Evolutionary conservation across 2,329 filamentous ascomycete species (phyloP).

Genomic region (Sporothrix variecibatus): DNA sequence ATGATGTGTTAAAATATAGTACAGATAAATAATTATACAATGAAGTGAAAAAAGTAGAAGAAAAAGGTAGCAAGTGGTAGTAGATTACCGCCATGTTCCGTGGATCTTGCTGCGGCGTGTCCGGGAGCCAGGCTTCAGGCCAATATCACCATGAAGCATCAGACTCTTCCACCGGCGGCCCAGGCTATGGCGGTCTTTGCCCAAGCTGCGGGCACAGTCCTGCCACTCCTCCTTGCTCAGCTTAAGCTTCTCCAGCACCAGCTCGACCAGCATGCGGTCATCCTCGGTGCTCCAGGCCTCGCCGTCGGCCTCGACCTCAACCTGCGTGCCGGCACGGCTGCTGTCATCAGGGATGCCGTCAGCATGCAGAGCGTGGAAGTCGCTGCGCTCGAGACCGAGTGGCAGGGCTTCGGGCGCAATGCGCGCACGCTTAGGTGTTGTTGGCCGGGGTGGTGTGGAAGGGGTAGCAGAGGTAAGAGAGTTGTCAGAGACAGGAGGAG

Average conservation of each 20-base stretch:
- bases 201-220: slow-evolving; percentile 64
- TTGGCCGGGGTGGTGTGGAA: slow-evolving; percentile 40
- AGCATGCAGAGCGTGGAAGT: slow-evolving; percentile 56
- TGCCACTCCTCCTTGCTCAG: slow-evolving; percentile 67
- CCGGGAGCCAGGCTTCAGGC: slow-evolving; percentile 51
- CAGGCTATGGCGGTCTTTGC: slow-evolving; percentile 59
- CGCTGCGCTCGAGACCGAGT: slow-evolving; percentile 58
- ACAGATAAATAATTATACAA: slow-evolving; percentile 16
- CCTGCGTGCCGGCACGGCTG: slow-evolving; percentile 39
- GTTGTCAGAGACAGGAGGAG: background rate
- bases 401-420: slow-evolving; percentile 63
- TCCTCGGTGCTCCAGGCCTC: slow-evolving; percentile 63
- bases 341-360: slow-evolving; percentile 35
- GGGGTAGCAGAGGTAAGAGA: background rate
- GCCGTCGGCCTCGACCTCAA: slow-evolving; percentile 49
- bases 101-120: slow-evolving; percentile 52
- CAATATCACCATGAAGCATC: slow-evolving; percentile 60
- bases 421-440: slow-evolving; percentile 62
- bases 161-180: slow-evolving; percentile 65
- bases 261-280: slow-evolving; percentile 65
- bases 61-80: background rate
- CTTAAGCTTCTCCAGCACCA: slow-evolving; percentile 67
- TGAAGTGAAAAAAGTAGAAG: background rate
- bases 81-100: slow-evolving; percentile 55
- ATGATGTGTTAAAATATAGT: slow-evolving; percentile 15